Evolutionary conservation across 805 yeast species (phyloP).

Genomic region (Kurtzmaniella fragi): DNA sequence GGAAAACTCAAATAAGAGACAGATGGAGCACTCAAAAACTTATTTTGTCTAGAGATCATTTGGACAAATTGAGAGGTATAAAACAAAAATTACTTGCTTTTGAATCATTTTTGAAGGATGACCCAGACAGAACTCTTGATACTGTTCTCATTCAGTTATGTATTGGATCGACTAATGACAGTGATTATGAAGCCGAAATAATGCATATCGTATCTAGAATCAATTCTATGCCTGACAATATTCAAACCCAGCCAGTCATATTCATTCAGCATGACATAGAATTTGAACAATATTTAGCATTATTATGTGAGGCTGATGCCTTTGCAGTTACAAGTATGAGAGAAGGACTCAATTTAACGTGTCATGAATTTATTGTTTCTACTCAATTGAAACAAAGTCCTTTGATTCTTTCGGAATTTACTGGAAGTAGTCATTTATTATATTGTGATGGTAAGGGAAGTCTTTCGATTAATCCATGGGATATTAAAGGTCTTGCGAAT

Average conservation of each 20-base stretch:
- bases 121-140: conserved; percentile 65
- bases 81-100: conserved; percentile 84
- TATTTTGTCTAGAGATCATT: conserved; percentile 83
- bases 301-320: conserved; percentile 78
- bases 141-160: conserved; percentile 84
- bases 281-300: conserved; percentile 83
- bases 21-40: conserved; percentile 72
- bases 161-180: conserved; percentile 50
- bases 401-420: conserved; percentile 82
- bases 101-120: conserved; percentile 64
- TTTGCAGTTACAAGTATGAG: conserved; percentile 89
- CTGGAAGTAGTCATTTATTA: conserved; percentile 85
- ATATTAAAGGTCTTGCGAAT: conserved; percentile 59
- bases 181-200: conserved; percentile 67
- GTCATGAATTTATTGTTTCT: conserved; percentile 88
- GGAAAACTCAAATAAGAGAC: conserved; percentile 68
- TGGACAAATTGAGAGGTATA: conserved; percentile 83
- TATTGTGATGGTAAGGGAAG: conserved; percentile 54
- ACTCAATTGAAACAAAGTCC: conserved; percentile 71
- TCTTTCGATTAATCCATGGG: conserved; percentile 87
- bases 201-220: conserved; percentile 79
- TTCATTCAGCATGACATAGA: conserved; percentile 84
- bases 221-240: conserved; percentile 68
- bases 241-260: conserved; percentile 81
- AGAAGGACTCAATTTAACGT: conserved; percentile 95